Conservation (phyloP, 2,329 filamentous ascomycete species). For the Alternaria viburni region DNA sequence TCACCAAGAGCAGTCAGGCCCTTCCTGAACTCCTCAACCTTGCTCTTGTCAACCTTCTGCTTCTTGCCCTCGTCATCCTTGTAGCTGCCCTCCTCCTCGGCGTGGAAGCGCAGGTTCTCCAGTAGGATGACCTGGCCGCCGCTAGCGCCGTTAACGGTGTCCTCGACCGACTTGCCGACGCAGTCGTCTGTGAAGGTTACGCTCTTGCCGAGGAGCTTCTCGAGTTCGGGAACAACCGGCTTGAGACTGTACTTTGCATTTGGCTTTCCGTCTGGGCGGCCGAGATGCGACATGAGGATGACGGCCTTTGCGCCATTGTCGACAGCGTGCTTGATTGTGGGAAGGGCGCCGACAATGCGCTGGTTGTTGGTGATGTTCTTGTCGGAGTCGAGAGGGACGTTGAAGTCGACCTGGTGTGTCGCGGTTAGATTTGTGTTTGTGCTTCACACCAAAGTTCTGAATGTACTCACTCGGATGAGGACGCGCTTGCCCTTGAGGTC, state of each 20-base stretch:
- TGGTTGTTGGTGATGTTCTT: slow-evolving; percentile 98
- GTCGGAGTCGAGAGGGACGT: slow-evolving; percentile 91
- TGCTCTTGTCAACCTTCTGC: slow-evolving; percentile 93
- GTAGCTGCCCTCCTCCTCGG: slow-evolving; percentile 95
- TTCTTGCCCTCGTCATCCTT: slow-evolving; percentile 97
- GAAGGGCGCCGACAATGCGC: slow-evolving; percentile 93
- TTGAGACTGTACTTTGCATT: slow-evolving; percentile 95
- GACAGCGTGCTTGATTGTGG: slow-evolving; percentile 93
- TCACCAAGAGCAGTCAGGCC: slow-evolving; percentile 93
- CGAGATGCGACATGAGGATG: slow-evolving; percentile 97
- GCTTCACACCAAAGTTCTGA: slow-evolving; percentile 19
- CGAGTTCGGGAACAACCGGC: slow-evolving; percentile 87
- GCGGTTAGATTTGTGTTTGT: slow-evolving; percentile 12
- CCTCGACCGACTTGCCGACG: slow-evolving; percentile 89
- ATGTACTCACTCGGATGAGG: slow-evolving; percentile 82
- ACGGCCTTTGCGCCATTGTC: slow-evolving; percentile 91
- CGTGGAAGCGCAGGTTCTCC: slow-evolving; percentile 98
- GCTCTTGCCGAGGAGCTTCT: slow-evolving; percentile 84
- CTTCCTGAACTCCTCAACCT: slow-evolving; percentile 93
- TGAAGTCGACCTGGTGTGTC: slow-evolving; percentile 89
- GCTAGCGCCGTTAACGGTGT: slow-evolving; percentile 81
- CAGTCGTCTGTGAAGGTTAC: slow-evolving; percentile 91
- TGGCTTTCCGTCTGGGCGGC: slow-evolving; percentile 86
- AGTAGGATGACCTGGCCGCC: slow-evolving; percentile 86
- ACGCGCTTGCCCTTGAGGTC: slow-evolving; percentile 99